Evolutionary conservation across 108 stramenopile species (phyloP).

Genomic region (Conticribra weissflogii): DNA sequence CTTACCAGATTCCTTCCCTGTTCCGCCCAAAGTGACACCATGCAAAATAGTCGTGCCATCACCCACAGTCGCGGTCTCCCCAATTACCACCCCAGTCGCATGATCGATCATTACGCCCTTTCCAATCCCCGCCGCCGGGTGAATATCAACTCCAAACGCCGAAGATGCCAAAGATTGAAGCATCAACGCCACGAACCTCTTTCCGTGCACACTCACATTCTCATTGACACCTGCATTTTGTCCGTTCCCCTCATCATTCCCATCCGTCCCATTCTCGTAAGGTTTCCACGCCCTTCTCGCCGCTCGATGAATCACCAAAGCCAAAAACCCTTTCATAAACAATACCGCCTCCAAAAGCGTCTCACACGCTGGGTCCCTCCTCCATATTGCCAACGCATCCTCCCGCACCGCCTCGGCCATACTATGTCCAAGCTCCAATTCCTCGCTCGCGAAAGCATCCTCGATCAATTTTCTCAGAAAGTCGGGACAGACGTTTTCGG

Average conservation of each 20-base stretch:
- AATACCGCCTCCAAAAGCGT: slow-evolving; percentile 67
- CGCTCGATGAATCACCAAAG: slow-evolving; percentile 48
- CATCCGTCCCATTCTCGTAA: not conserved
- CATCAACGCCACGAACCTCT: slow-evolving; percentile 53
- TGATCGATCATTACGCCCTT: slow-evolving; percentile 68
- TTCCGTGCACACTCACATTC: slow-evolving; percentile 7
- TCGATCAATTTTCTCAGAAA: slow-evolving; percentile 41
- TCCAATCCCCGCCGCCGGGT: slow-evolving; percentile 63
- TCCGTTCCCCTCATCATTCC: not conserved
- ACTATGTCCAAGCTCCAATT: slow-evolving; percentile 60
- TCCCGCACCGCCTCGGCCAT: slow-evolving; percentile 64
- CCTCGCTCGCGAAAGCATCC: slow-evolving; percentile 31
- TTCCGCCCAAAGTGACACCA: slow-evolving; percentile 65
- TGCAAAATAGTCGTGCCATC: slow-evolving; percentile 62
- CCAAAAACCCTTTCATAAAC: slow-evolving; percentile 67
- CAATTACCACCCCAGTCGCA: slow-evolving; percentile 65
- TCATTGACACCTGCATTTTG: not conserved
- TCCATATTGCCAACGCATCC: slow-evolving; percentile 60
- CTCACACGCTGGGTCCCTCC: slow-evolving; percentile 73
- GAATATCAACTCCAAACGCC: slow-evolving; percentile 76
- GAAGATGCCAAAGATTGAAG: slow-evolving; percentile 64
- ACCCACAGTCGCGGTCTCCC: slow-evolving; percentile 67
- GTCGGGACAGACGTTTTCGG: slow-evolving; percentile 53
- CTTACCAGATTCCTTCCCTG: slow-evolving; percentile 46
- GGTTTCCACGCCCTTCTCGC: slow-evolving; percentile 52